Evolutionary conservation across 805 yeast species (phyloP), one percentile per base, ranked within the genome.

Genomic region (Torulaspora maleeae): DNA sequence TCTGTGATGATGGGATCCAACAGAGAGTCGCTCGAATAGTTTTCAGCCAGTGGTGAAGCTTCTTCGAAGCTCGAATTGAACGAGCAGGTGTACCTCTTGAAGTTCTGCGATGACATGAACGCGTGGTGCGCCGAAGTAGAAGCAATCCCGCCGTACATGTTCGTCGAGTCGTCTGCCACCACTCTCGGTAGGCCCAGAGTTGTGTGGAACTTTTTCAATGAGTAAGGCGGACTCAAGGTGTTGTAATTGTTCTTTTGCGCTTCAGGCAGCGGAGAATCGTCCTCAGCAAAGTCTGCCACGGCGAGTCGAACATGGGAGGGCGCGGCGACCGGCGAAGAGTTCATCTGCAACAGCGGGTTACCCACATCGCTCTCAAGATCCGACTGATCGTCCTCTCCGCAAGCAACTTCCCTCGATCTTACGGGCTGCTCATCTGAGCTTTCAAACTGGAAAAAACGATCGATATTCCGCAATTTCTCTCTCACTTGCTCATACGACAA

Each of bases 41-140:
- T 33, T 27, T 33, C 48, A 15, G 46, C 35, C 27, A 27, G 22
- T 12, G 68, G 68, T 9, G 68, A 63, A 20, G 51, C 43, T 38
- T 56, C 61, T 11, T 59, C 66, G 37, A 64, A 64, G 41, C 59
- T 61, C 9, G 68, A 61, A 43, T 64, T 64, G 49, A 64, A 64
- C 7, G 68, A 64, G 32, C 64, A 60, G 4, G 63, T 53, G 38
- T 63, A 64, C 38, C 56, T 59, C 38, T 60, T 61, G 20, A 50
- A 50, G 41, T 57, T 54, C 27, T 45, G 53, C 6, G 61, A 60
- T 2, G 65, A 61, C 28, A 47, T 45, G 35, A 43, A 37, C 11
- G 38, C 34, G 16, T 43, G 43, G 6, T 47, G 51, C 30, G 35
- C 34, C 12, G 51, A 33, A 22, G 29, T 44, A 11, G 44, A 20